A percentile compares a stretch with the other conserved stretches of the same genome.
These are phyloP conservation scores for Colletotrichum sojae DNA, from an alignment of 2,329 filamentous ascomycete species.

Conservation along the genomic window DNA sequence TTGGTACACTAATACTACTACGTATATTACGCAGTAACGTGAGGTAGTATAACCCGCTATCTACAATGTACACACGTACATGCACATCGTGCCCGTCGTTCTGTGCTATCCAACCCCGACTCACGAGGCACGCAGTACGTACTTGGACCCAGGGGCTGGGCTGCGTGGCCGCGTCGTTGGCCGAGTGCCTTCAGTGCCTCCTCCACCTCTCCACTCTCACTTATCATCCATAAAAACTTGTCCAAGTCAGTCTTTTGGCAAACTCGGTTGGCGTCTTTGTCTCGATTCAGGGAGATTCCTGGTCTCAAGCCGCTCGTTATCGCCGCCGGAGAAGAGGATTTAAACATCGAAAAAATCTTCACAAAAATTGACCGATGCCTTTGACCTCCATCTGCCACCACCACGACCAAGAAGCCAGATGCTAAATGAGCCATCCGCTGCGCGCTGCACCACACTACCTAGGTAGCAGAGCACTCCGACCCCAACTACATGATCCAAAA, in stretches of 20 bases:
- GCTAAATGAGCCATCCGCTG: constrained; percentile 14
- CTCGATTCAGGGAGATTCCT: neutral
- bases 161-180: neutral
- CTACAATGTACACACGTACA: no score
- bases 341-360: no score
- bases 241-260: constrained; percentile 2
- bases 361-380: no score
- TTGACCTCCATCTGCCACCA: no score
- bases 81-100: constrained; percentile 16
- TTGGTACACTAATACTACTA: no score
- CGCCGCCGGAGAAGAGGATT: neutral
- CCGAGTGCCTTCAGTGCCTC: neutral
- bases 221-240: constrained; percentile 19
- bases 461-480: constrained; percentile 8
- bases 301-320: neutral
- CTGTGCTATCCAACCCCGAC: neutral
- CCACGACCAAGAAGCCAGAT: constrained; percentile 17
- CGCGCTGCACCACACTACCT: neutral
- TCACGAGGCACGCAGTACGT: neutral
- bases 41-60: no score
- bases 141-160: neutral
- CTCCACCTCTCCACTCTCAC: constrained; percentile 6
- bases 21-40: no score
- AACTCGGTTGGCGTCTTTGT: constrained; percentile 5
- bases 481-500: neutral